Conservation (phyloP, 164 flowering plant species). For the Nelumbo lutea region DNA sequence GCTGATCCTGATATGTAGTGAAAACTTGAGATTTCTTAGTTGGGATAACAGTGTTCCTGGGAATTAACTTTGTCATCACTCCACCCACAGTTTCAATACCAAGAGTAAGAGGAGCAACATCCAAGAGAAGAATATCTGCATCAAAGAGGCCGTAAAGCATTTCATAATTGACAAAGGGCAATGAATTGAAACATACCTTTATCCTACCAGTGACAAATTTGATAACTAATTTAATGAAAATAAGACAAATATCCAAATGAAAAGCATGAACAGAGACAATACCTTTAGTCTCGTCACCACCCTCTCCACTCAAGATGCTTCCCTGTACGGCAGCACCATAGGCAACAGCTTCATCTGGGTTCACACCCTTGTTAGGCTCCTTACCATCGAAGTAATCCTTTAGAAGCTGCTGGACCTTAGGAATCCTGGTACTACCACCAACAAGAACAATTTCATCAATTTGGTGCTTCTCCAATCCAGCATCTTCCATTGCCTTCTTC, state of each 20-base stretch:
- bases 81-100: conserved; percentile 46
- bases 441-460: conserved; percentile 29
- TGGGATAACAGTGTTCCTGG: conserved; percentile 44
- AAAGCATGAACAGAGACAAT: background rate
- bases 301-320: conserved; percentile 37
- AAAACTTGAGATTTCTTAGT: conserved; percentile 40
- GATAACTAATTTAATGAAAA: no score
- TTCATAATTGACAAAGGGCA: no score
- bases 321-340: conserved; percentile 51
- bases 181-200: background rate
- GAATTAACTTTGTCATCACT: conserved; percentile 46
- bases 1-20: conserved; percentile 41
- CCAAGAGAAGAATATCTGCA: conserved; percentile 37
- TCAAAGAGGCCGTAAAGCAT: background rate
- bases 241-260: no score
- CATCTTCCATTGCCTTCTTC: conserved; percentile 25
- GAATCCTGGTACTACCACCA: conserved; percentile 28
- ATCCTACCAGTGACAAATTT: background rate
- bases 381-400: conserved; percentile 25
- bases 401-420: conserved; percentile 25
- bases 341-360: conserved; percentile 55
- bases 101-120: conserved; percentile 38
- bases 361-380: conserved; percentile 28
- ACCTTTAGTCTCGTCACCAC: conserved; percentile 43
- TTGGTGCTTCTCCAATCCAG: conserved; percentile 19